phyloP scores from a whole-genome alignment of 768 basidiomycete genomes.

The Hygrocybe punicea region DNA sequence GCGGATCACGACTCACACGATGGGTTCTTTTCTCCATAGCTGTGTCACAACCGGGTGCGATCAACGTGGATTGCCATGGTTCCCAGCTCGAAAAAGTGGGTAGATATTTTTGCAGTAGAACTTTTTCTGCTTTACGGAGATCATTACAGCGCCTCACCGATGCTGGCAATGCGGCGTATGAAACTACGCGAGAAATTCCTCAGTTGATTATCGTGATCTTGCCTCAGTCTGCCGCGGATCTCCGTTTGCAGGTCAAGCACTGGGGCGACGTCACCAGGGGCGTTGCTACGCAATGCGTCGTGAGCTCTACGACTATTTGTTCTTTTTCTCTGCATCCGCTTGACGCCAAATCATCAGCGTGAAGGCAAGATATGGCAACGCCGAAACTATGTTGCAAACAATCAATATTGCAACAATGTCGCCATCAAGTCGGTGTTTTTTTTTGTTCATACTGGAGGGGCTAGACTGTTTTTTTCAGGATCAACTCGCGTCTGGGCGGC shows the following conservation, averaged over 20 bases:
- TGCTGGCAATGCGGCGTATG: background rate
- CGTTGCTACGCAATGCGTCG: conserved; percentile 15
- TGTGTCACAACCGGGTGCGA: background rate
- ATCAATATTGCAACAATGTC: conserved; percentile 57
- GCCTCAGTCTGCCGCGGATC: conserved; percentile 45
- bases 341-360: conserved; percentile 12
- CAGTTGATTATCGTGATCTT: conserved; percentile 50
- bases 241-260: conserved; percentile 48
- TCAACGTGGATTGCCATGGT: background rate
- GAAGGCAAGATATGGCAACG: conserved; percentile 28
- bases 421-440: conserved; percentile 45
- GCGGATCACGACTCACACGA: too few relatives aligned
- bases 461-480: conserved; percentile 27
- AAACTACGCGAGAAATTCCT: conserved; percentile 5
- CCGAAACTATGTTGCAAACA: conserved; percentile 22
- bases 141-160: background rate
- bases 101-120: background rate
- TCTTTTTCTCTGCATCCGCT: background rate
- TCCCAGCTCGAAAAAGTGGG: background rate
- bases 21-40: background rate
- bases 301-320: background rate
- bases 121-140: background rate
- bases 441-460: background rate
- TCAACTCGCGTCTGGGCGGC: conserved; percentile 57
- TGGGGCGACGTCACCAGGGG: conserved; percentile 47